phyloP scores from a whole-genome alignment of 2,329 filamentous ascomycete genomes.

The Penicillium verrucosum region DNA sequence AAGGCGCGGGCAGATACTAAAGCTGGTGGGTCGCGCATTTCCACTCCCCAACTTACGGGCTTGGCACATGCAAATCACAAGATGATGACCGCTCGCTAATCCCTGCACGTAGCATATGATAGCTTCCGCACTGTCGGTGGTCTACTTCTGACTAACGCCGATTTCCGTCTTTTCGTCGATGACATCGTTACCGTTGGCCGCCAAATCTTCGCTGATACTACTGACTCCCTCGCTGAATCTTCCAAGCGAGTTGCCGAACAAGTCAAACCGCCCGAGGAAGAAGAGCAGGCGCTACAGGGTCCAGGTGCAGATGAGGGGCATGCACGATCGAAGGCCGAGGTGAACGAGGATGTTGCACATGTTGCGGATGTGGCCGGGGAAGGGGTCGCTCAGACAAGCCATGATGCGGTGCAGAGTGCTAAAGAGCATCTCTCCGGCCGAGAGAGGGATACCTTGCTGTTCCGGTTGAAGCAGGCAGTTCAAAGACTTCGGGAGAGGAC shows the following conservation, averaged over 20 bases:
- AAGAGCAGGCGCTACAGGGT: constrained; percentile 53
- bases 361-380: constrained; percentile 45
- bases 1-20: constrained; percentile 68
- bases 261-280: constrained; percentile 64
- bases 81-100: constrained; percentile 10
- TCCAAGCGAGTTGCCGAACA: constrained; percentile 71
- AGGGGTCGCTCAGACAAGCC: constrained; percentile 39
- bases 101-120: constrained; percentile 59
- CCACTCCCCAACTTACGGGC: not conserved
- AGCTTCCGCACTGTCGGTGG: constrained; percentile 80
- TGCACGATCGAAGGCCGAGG: constrained; percentile 59
- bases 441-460: constrained; percentile 68
- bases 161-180: constrained; percentile 81
- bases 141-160: constrained; percentile 82
- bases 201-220: constrained; percentile 83
- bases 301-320: constrained; percentile 45
- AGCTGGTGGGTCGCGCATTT: constrained; percentile 52
- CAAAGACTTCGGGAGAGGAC: constrained; percentile 68
- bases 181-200: constrained; percentile 76
- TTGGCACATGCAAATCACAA: constrained; percentile 2
- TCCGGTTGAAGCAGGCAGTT: constrained; percentile 74
- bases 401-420: constrained; percentile 66
- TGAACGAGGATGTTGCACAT: constrained; percentile 57
- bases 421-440: constrained; percentile 69
- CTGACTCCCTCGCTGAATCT: constrained; percentile 71